These are phyloP conservation scores for Climacium dendroides DNA, from an alignment of 225 moss, liverwort and hornwort genomes.

Conservation along the genomic window DNA sequence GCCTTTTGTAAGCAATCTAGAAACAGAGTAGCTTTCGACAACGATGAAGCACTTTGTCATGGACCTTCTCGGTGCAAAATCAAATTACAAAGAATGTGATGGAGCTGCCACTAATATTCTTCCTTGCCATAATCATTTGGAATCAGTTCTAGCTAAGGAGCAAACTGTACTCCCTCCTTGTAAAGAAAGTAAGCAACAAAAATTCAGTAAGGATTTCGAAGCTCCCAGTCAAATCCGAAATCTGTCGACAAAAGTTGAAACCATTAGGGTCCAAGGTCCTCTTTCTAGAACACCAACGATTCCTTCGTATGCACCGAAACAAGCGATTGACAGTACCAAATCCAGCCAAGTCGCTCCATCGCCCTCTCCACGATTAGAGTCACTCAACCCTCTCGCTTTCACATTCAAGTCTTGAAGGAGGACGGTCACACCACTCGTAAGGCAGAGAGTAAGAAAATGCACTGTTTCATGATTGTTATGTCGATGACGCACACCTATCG, in stretches of 20 bases:
- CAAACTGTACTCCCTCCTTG: no score
- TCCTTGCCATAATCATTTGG: background rate
- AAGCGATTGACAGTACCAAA: background rate
- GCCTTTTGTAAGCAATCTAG: background rate
- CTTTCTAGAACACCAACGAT: background rate
- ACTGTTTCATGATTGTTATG: background rate
- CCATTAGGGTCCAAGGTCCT: background rate
- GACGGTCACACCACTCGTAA: background rate
- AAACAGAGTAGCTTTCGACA: background rate
- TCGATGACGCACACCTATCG: background rate
- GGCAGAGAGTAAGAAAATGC: background rate
- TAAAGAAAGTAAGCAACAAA: background rate
- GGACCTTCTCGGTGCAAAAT: background rate
- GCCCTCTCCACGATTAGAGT: background rate
- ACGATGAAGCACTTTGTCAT: background rate
- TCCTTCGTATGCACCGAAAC: background rate
- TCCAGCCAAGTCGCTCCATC: background rate
- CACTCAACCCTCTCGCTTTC: background rate
- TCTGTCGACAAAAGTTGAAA: background rate
- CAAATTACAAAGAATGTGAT: background rate
- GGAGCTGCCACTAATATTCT: background rate
- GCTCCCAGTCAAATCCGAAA: background rate
- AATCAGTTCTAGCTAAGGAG: background rate
- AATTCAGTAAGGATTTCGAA: background rate
- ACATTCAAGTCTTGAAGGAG: background rate